A percentile compares a stretch with the other conserved stretches of the same genome.
These are phyloP conservation scores for Botrytis sinoallii DNA, from an alignment of 2,329 filamentous ascomycete genomes.

Conservation along the genomic window DNA sequence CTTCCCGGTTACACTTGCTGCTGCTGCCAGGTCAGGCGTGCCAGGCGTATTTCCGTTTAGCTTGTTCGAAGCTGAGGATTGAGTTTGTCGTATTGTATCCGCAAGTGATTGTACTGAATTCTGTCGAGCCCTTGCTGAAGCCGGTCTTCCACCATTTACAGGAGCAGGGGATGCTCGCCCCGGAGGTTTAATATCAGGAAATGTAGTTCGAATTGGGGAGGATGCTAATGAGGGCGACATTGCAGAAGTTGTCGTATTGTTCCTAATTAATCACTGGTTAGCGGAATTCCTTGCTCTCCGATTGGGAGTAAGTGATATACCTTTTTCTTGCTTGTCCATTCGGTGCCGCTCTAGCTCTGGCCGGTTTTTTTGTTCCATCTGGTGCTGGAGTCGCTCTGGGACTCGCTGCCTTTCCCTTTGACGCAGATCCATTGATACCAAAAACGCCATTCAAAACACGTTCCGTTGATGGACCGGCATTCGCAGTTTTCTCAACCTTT, in stretches of 20 bases:
- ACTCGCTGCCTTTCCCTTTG: slow-evolving; percentile 60
- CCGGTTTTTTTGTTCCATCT: slow-evolving; percentile 67
- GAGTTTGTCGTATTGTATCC: slow-evolving; percentile 54
- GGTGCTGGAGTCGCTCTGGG: slow-evolving; percentile 66
- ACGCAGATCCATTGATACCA: slow-evolving; percentile 44
- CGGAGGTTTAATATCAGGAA: slow-evolving; percentile 56
- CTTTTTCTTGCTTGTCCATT: slow-evolving; percentile 77
- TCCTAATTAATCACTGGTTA: slow-evolving; percentile 37
- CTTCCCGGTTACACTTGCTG: slow-evolving; percentile 36
- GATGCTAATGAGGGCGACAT: slow-evolving; percentile 71
- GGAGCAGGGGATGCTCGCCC: slow-evolving; percentile 60
- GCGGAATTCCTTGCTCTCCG: slow-evolving; percentile 7
- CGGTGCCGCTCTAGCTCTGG: slow-evolving; percentile 60
- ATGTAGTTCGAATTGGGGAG: slow-evolving; percentile 69
- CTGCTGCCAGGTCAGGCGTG: slow-evolving; percentile 36
- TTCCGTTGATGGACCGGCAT: slow-evolving; percentile 56
- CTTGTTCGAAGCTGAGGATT: slow-evolving; percentile 60
- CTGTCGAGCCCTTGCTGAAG: slow-evolving; percentile 70
- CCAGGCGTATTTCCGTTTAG: slow-evolving; percentile 48
- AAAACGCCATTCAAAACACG: slow-evolving; percentile 63
- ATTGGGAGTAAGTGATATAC: slow-evolving; percentile 45
- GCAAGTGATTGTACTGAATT: slow-evolving; percentile 64
- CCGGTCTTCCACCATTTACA: slow-evolving; percentile 54
- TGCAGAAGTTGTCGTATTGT: slow-evolving; percentile 48
- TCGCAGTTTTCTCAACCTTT: slow-evolving; percentile 69